These are phyloP conservation scores for Cucurbita pepo DNA, from an alignment of 306 rosid genomes.

Conservation along the genomic window DNA sequence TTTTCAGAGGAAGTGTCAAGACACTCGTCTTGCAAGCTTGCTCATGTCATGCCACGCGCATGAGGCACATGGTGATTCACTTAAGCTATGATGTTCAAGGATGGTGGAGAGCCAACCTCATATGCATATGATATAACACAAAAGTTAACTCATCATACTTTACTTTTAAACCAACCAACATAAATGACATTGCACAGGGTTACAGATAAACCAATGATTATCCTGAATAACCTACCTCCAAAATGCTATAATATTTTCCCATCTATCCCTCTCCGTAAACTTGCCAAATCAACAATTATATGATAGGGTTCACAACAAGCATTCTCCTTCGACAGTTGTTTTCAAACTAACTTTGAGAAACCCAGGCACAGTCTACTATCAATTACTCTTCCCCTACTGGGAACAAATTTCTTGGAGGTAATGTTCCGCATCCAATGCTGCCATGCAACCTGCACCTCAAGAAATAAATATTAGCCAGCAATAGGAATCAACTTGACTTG, in stretches of 20 bases:
- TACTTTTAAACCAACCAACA: neutral
- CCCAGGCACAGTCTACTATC: constrained; percentile 16
- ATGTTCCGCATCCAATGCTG: constrained; percentile 11
- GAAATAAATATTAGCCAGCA: neutral
- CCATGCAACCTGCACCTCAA: constrained; percentile 11
- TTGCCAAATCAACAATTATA: neutral
- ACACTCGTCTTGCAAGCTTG: too few relatives aligned
- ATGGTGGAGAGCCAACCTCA: too few relatives aligned
- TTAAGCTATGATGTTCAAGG: too few relatives aligned
- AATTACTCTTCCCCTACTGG: constrained; percentile 43
- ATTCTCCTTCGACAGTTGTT: neutral
- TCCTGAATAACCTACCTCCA: neutral
- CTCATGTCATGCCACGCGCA: too few relatives aligned
- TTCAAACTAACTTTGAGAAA: neutral
- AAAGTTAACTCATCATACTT: too few relatives aligned
- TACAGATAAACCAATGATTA: neutral
- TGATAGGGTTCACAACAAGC: neutral
- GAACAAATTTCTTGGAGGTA: neutral
- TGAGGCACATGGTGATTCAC: too few relatives aligned
- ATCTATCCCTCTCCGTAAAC: neutral
- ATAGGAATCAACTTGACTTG: neutral
- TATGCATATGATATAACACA: too few relatives aligned
- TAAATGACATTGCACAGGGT: neutral
- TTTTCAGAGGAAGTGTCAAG: too few relatives aligned
- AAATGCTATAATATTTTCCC: neutral